A percentile compares a stretch with the other conserved stretches of the same genome.
These are phyloP conservation scores for Cichorium intybus DNA, from an alignment of 140 eudicot species.

Conservation along the genomic window DNA sequence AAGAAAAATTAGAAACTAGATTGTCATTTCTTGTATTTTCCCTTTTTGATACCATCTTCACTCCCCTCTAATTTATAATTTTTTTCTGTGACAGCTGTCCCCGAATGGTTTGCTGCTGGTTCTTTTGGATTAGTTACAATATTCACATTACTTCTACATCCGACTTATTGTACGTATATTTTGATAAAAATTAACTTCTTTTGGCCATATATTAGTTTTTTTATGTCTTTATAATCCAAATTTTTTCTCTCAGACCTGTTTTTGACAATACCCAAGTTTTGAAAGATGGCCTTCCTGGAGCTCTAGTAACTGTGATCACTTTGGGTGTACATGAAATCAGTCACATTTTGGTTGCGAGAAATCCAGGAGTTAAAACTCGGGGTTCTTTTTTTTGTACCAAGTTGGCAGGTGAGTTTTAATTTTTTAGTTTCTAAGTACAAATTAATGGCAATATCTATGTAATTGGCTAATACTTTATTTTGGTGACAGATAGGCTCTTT, in stretches of 20 bases:
- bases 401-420: conserved; percentile 99
- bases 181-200: conserved; percentile 1
- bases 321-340: conserved; percentile 90
- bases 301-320: conserved; percentile 85
- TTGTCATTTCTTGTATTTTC: too few relatives aligned
- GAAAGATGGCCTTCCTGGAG: conserved; percentile 93
- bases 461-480: too few relatives aligned
- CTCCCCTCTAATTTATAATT: neutral
- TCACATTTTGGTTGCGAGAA: conserved; percentile 76
- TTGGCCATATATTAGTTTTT: neutral
- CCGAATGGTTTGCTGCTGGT: conserved; percentile 99
- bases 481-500: conserved; percentile 99
- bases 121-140: conserved; percentile 89
- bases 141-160: conserved; percentile 83
- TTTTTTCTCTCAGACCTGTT: conserved; percentile 56
- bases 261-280: conserved; percentile 70
- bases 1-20: too few relatives aligned
- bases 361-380: conserved; percentile 80
- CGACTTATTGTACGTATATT: conserved; percentile 77
- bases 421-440: too few relatives aligned
- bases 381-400: conserved; percentile 88
- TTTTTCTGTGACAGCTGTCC: conserved; percentile 61
- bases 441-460: too few relatives aligned
- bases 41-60: too few relatives aligned
- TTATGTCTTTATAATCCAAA: conserved; percentile 7